These are phyloP conservation scores for Mesotaenium endlicherianum DNA, from an alignment of 139 green algal genomes.

Conservation along the genomic window DNA sequence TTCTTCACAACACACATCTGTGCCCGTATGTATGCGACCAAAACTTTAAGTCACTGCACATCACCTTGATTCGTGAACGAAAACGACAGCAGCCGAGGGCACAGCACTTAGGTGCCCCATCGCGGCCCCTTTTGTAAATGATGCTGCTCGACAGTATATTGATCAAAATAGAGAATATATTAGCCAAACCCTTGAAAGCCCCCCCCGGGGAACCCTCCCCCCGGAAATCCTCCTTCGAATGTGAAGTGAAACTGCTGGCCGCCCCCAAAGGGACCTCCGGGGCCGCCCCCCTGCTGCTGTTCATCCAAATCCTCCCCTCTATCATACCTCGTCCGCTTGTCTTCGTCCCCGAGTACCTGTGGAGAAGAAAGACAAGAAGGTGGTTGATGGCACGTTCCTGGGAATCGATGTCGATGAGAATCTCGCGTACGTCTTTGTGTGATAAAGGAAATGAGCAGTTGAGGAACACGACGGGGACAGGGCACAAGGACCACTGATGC, in stretches of 20 bases:
- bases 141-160: too few relatives aligned
- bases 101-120: too few relatives aligned
- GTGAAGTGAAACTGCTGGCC: constrained; percentile 33
- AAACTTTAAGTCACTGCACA: too few relatives aligned
- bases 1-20: too few relatives aligned
- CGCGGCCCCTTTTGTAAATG: too few relatives aligned
- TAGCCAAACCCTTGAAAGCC: constrained; percentile 17
- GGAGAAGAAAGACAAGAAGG: neutral
- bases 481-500: neutral
- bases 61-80: too few relatives aligned
- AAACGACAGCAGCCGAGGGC: too few relatives aligned
- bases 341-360: constrained; percentile 46
- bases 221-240: constrained; percentile 20
- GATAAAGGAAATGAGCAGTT: neutral
- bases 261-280: neutral
- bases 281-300: constrained; percentile 20
- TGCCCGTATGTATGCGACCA: too few relatives aligned
- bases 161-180: neutral
- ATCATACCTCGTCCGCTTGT: constrained; percentile 41
- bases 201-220: constrained; percentile 21
- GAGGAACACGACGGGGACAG: too few relatives aligned
- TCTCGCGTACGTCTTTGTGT: neutral
- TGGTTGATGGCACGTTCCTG: too few relatives aligned
- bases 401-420: neutral
- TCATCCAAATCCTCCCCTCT: constrained; percentile 41